phyloP scores from a whole-genome alignment of 2,329 filamentous ascomycete genomes.

The Monilinia fructigena region DNA sequence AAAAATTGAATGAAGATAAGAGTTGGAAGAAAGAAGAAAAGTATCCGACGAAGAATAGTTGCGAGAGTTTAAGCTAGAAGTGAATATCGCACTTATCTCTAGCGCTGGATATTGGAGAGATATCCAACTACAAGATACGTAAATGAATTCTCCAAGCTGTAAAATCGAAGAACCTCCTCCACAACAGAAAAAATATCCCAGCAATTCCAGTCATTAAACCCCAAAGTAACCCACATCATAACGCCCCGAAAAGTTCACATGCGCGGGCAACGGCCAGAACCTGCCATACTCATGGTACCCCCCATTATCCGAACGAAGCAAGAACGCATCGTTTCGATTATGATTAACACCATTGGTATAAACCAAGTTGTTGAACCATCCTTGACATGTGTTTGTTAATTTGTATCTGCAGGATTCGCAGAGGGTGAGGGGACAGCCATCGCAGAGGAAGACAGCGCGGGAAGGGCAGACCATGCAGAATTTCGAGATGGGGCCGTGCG shows the following conservation, averaged over 20 bases:
- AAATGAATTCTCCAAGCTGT: too few relatives aligned
- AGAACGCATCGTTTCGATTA: conserved; percentile 12
- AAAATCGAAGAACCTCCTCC: too few relatives aligned
- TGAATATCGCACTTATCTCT: too few relatives aligned
- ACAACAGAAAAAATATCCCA: not conserved
- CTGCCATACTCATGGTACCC: conserved; percentile 12
- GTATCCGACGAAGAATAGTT: too few relatives aligned
- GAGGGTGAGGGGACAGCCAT: conserved; percentile 7
- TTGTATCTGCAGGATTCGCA: conserved; percentile 12
- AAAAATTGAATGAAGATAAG: too few relatives aligned
- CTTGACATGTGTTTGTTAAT: not conserved
- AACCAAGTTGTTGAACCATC: conserved; percentile 7
- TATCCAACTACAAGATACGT: too few relatives aligned
- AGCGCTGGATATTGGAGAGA: too few relatives aligned
- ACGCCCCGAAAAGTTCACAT: not conserved
- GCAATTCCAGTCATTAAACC: too few relatives aligned
- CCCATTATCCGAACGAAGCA: conserved; percentile 5
- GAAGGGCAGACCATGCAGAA: conserved; percentile 6
- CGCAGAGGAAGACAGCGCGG: not conserved
- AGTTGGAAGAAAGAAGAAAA: too few relatives aligned
- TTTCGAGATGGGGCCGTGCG: not conserved
- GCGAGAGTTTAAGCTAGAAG: too few relatives aligned
- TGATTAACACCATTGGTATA: not conserved
- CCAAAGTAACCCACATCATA: too few relatives aligned
- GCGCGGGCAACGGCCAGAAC: not conserved